Conservation (phyloP, 2,329 filamentous ascomycete species). For the Stemphylium lycopersici region DNA sequence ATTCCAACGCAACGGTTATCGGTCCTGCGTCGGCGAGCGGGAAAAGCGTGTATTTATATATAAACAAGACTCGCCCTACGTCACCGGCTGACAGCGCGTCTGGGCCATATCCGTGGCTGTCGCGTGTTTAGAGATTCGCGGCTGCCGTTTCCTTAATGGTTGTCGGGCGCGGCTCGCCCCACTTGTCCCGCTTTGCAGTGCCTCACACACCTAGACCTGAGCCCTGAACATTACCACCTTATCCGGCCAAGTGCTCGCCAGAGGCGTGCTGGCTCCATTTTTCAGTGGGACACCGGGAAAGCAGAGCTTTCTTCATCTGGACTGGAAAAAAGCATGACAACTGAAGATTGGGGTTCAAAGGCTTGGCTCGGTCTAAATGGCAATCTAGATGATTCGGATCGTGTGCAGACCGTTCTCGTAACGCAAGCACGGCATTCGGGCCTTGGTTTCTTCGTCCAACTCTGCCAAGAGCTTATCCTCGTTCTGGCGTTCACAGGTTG, state of each 20-base stretch:
- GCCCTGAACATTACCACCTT: constrained; percentile 11
- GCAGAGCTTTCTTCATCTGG: not conserved
- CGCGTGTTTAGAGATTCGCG: constrained; percentile 15
- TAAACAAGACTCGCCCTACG: constrained; percentile 8
- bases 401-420: constrained; percentile 17
- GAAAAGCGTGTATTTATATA: constrained; percentile 6
- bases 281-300: not conserved
- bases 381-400: constrained; percentile 15
- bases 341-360: not conserved
- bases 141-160: not conserved
- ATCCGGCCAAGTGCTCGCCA: constrained; percentile 4
- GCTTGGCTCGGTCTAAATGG: constrained; percentile 1
- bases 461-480: constrained; percentile 1
- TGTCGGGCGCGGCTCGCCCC: constrained; percentile 1
- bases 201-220: constrained; percentile 2
- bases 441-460: constrained; percentile 12
- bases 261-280: constrained; percentile 2
- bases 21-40: not conserved
- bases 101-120: constrained; percentile 7
- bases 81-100: constrained; percentile 17
- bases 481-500: not conserved
- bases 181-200: constrained; percentile 4
- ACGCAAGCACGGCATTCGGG: constrained; percentile 13
- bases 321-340: not conserved
- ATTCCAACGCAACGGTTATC: not conserved